These are phyloP conservation scores for Rostrohypoxylon terebratum DNA, from an alignment of 495 filamentous ascomycete species.

Conservation along the genomic window DNA sequence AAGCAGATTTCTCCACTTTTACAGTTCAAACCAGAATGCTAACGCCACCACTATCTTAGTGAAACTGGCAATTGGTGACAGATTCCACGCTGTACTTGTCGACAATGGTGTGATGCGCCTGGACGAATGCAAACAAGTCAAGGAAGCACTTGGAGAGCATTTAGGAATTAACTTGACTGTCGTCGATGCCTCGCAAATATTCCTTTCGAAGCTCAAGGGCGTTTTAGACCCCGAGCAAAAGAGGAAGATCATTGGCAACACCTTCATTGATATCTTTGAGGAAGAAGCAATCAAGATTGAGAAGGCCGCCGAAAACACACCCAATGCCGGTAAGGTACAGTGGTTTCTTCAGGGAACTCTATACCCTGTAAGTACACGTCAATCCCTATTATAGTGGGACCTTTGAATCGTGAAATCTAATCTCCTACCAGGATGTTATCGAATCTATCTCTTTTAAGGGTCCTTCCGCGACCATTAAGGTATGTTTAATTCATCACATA, in stretches of 20 bases:
- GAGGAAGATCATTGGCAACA: conserved; percentile 89
- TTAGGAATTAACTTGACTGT: conserved; percentile 93
- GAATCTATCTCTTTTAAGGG: conserved; percentile 86
- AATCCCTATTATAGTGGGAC: not conserved
- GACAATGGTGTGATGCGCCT: conserved; percentile 85
- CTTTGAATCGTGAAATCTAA: not conserved
- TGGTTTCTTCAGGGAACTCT: conserved; percentile 89
- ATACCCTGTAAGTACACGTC: conserved; percentile 63
- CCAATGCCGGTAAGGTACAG: conserved; percentile 75
- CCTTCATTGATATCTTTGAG: conserved; percentile 91
- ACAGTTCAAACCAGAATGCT: not conserved
- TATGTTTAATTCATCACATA: not conserved
- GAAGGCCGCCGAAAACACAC: conserved; percentile 69
- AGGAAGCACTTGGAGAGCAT: conserved; percentile 77
- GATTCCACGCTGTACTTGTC: conserved; percentile 90
- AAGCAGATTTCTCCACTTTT: not conserved
- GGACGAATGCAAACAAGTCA: conserved; percentile 83
- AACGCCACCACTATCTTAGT: conserved; percentile 14
- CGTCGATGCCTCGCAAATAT: conserved; percentile 80
- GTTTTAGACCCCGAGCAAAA: conserved; percentile 89
- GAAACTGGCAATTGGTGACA: conserved; percentile 79
- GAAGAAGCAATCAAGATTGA: conserved; percentile 81
- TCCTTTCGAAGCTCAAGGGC: conserved; percentile 79
- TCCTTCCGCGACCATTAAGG: conserved; percentile 84
- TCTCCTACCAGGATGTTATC: conserved; percentile 72